These are phyloP conservation scores for Prunus mongolica DNA, from an alignment of 306 rosid species.

Conservation along the genomic window DNA sequence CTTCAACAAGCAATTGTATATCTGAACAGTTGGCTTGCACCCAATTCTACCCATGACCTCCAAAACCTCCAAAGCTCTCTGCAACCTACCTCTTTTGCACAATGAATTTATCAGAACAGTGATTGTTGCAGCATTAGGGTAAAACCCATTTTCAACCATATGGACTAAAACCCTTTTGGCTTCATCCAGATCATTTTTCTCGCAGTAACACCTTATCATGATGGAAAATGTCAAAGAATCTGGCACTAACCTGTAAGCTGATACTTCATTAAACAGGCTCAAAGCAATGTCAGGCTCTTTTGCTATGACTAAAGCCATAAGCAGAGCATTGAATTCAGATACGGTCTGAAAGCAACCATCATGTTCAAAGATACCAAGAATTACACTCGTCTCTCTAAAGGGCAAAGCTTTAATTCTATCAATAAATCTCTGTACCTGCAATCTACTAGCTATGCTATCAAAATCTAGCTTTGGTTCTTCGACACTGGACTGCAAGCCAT, in stretches of 20 bases:
- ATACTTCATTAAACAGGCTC: constrained; percentile 29
- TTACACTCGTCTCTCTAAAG: constrained; percentile 19
- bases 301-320: constrained; percentile 43
- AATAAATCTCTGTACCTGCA: constrained; percentile 23
- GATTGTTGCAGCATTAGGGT: constrained; percentile 41
- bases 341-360: constrained; percentile 22
- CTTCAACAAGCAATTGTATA: constrained; percentile 70
- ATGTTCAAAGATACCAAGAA: constrained; percentile 19
- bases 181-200: constrained; percentile 43
- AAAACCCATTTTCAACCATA: constrained; percentile 52
- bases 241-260: constrained; percentile 38
- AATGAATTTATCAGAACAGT: constrained; percentile 51
- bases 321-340: constrained; percentile 49
- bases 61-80: constrained; percentile 63
- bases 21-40: constrained; percentile 38
- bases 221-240: constrained; percentile 58
- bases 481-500: not conserved
- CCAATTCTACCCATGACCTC: constrained; percentile 43
- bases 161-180: constrained; percentile 41
- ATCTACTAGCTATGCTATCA: constrained; percentile 21
- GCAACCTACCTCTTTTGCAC: constrained; percentile 58
- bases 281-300: constrained; percentile 34
- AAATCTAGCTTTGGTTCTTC: constrained; percentile 15
- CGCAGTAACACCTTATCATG: constrained; percentile 55
- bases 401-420: constrained; percentile 32